Conservation (phyloP, 352 stramenopile species). For the Globisporangium apiculatum region DNA sequence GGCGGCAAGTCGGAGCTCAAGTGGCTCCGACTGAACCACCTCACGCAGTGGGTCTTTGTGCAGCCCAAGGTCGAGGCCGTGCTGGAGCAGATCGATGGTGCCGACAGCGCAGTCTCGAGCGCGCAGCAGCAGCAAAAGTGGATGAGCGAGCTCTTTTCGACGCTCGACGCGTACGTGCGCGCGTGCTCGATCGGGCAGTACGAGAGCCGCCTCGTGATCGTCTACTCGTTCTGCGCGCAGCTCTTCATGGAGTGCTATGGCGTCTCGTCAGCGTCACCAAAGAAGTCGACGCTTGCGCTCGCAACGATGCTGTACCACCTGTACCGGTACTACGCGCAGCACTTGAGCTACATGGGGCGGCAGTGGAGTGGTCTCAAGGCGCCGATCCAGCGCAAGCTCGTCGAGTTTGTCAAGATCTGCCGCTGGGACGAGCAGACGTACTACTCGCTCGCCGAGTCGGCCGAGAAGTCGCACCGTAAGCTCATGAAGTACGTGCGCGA, state of each 20-base stretch:
- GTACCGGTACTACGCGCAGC: constrained; percentile 94
- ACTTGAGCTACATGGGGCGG: constrained; percentile 68
- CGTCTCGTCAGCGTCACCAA: neutral
- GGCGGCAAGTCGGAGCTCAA: constrained; percentile 22
- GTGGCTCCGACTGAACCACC: constrained; percentile 60
- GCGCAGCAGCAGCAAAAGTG: constrained; percentile 47
- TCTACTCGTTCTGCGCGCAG: constrained; percentile 86
- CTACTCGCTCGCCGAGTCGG: constrained; percentile 96
- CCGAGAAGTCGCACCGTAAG: constrained; percentile 97
- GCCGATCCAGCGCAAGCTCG: constrained; percentile 95
- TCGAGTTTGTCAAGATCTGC: constrained; percentile 97
- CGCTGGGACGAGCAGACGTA: constrained; percentile 99
- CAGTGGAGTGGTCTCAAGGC: constrained; percentile 84
- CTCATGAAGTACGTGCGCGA: constrained; percentile 97
- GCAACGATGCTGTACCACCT: constrained; percentile 91
- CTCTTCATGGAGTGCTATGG: constrained; percentile 76
- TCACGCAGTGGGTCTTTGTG: constrained; percentile 61
- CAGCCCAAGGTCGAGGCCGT: constrained; percentile 8
- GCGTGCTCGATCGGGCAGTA: constrained; percentile 89
- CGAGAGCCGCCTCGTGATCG: constrained; percentile 80
- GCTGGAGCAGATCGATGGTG: neutral
- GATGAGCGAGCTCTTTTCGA: constrained; percentile 80
- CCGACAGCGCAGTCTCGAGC: neutral
- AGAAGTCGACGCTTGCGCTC: constrained; percentile 40
- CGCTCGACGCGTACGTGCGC: constrained; percentile 89